Evolutionary conservation across 768 basidiomycete species (phyloP).

Genomic region (Termitomyces sp.): DNA sequence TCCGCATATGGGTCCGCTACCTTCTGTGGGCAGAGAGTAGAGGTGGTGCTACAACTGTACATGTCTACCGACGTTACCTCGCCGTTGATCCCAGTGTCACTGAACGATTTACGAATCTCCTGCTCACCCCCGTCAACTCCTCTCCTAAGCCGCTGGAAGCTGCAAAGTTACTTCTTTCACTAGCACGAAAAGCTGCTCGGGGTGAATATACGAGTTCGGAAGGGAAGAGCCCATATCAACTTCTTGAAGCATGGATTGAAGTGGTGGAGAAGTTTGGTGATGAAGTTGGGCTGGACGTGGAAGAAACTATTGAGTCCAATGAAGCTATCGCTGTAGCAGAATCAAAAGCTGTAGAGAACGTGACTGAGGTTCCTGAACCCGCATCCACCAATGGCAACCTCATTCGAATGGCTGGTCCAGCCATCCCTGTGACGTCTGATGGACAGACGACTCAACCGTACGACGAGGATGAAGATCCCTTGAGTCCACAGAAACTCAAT

Average conservation of each 20-base stretch:
- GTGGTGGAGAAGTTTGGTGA: constrained; percentile 89
- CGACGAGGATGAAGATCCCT: constrained; percentile 83
- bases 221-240: constrained; percentile 93
- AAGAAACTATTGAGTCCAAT: constrained; percentile 64
- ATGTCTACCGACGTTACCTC: constrained; percentile 88
- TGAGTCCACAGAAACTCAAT: constrained; percentile 67
- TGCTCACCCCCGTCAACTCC: constrained; percentile 56
- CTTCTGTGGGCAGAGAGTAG: constrained; percentile 86
- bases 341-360: constrained; percentile 27
- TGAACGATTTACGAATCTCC: constrained; percentile 69
- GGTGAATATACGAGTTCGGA: constrained; percentile 87
- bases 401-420: not conserved
- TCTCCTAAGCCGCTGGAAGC: constrained; percentile 84
- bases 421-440: constrained; percentile 25
- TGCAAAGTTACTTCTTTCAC: constrained; percentile 80
- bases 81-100: constrained; percentile 76
- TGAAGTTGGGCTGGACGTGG: constrained; percentile 85
- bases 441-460: constrained; percentile 51
- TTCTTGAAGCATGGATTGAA: constrained; percentile 89
- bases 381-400: constrained; percentile 49
- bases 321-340: constrained; percentile 44
- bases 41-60: constrained; percentile 74
- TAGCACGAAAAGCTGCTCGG: constrained; percentile 79
- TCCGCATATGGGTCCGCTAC: constrained; percentile 90
- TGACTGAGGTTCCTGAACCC: constrained; percentile 22